Base-by-base conservation (phyloP, 2,329 filamentous ascomycete species). In the Ceratocystis harringtonii region DNA sequence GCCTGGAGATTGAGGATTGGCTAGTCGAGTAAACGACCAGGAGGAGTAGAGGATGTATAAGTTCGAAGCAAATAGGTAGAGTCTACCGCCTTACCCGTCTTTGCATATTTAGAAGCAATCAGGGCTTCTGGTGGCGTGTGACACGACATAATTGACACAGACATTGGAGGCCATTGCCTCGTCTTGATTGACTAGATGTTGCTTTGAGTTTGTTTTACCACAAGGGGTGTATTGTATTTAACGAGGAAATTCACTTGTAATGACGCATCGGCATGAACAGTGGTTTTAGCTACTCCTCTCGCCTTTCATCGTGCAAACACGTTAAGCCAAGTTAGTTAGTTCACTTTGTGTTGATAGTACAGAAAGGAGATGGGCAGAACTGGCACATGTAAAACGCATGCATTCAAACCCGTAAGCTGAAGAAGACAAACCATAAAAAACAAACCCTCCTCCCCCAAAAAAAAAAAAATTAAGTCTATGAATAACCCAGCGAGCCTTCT, bases 1-100 rank as follows among this genome's bases (percentile, higher is more conserved):
- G 87, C 1, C 80, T 94, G n/a, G 88, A 91, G 73, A 80, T 91
- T 12, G 85, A 89, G 68, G 89, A 92, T 72, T 92, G 86, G 80
- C 75, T 90, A 65, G 80, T 86, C 61, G 87, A 89, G 69, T 89
- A 66, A 60, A 50, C 6, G 19, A 32, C 3, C 1, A n/a, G 55
- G 3, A 25, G 57, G 36, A 22, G 15, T 8, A 10, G 44, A 4
- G 15, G 12, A 28, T 32, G 22, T 17, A 41, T 19, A 41, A 41
- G 12, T 15, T 41, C 10, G 10, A 41, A 41, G 36, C 36, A 10
- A 41, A 41, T 41, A 12, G 48, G 22, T 52, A 25, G 48, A 28
- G 19, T 25, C 3, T 10, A 28, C 48, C 17, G 7, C 17, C 45
- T 19, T 48, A 7, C 19, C 19, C n/a, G 17, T 52, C 22, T 52